phyloP scores from a whole-genome alignment of 345 rosid species.

The Kernera saxatilis region DNA sequence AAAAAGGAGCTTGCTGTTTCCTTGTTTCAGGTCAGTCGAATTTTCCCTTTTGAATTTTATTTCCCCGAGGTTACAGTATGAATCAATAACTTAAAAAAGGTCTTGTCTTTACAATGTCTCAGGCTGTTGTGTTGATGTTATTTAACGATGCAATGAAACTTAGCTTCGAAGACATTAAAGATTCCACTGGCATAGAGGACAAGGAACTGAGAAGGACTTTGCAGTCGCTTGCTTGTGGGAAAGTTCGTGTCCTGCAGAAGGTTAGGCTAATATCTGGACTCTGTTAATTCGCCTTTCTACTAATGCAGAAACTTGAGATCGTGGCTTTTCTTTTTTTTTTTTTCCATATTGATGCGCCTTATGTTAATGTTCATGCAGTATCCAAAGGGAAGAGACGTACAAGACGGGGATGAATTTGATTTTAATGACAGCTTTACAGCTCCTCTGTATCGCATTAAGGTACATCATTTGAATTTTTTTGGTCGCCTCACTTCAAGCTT shows the following conservation, averaged over 20 bases:
- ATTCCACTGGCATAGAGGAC: conserved; percentile 88
- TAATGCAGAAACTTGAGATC: neutral
- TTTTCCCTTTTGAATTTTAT: neutral
- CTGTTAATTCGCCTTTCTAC: neutral
- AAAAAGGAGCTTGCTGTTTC: conserved; percentile 98
- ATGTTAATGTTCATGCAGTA: conserved; percentile 36
- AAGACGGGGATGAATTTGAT: conserved; percentile 76
- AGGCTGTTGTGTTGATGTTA: conserved; percentile 97
- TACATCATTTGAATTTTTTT: conserved; percentile 5
- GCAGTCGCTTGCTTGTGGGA: conserved; percentile 98
- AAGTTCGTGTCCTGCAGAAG: conserved; percentile 91
- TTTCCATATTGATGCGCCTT: neutral
- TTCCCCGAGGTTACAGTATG: neutral
- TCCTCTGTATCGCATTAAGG: conserved; percentile 89
- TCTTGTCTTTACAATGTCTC: conserved; percentile 18
- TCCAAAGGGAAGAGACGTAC: conserved; percentile 94
- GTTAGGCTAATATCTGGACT: conserved; percentile 29
- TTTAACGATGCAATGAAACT: conserved; percentile 92
- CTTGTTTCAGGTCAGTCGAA: conserved; percentile 77
- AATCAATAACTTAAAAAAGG: conserved; percentile 11
- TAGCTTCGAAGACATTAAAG: conserved; percentile 88
- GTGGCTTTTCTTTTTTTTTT: neutral
- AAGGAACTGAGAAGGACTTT: conserved; percentile 89
- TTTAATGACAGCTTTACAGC: conserved; percentile 82
- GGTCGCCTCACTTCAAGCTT: neutral